phyloP scores from a whole-genome alignment of 192 early-diverging fungal genomes.

The Lobosporangium transversale region DNA sequence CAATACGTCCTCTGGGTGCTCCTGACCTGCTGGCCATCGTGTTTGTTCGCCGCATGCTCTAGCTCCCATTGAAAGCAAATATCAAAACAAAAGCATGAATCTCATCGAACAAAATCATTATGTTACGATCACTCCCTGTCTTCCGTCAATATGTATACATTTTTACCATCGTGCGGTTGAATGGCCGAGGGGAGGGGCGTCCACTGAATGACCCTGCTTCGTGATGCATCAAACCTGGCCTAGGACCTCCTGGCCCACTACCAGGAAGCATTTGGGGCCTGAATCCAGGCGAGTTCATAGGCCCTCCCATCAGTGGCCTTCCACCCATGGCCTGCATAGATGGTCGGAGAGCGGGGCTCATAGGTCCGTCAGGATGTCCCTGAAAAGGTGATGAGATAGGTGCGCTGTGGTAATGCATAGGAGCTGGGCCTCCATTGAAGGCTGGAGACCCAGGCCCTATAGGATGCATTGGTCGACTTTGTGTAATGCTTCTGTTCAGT shows the following conservation, averaged over 20 bases:
- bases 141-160: too few species aligned
- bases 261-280: conserved; percentile 25
- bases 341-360: conserved; percentile 16
- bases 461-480: conserved; percentile 30
- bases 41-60: conserved; percentile 16
- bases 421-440: conserved; percentile 22
- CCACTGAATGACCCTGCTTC: conserved; percentile 26
- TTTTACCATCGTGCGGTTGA: conserved; percentile 36
- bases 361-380: conserved; percentile 1
- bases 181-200: conserved; percentile 24
- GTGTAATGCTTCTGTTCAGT: conserved; percentile 29
- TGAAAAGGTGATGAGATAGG: conserved; percentile 27
- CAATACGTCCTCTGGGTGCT: conserved; percentile 22
- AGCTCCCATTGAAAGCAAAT: neutral
- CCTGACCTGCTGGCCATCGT: conserved; percentile 29
- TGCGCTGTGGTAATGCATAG: conserved; percentile 10
- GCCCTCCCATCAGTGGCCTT: conserved; percentile 36
- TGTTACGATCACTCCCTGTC: too few species aligned
- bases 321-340: conserved; percentile 33
- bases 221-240: conserved; percentile 23
- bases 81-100: neutral
- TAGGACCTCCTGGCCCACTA: neutral
- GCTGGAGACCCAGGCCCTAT: conserved; percentile 29
- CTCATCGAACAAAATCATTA: neutral
- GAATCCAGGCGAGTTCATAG: conserved; percentile 29